Percentiles rank a stretch among this genome's conserved stretches.
Evolutionary conservation across 2,329 filamentous ascomycete genomes (phyloP).

Genomic region (Capronia epimyces): DNA sequence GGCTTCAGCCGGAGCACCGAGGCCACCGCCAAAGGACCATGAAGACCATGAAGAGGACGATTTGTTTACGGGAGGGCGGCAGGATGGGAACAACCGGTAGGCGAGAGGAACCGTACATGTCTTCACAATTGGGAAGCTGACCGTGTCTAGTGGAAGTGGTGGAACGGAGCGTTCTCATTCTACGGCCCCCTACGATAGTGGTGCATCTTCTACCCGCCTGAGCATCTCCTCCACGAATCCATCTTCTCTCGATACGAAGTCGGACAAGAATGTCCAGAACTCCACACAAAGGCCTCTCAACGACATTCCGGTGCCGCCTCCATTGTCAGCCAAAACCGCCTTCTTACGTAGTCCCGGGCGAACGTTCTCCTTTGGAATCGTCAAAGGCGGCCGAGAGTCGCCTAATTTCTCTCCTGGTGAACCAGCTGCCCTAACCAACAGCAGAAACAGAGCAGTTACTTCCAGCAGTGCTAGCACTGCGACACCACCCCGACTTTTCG

Average conservation of each 20-base stretch:
- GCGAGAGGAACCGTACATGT: slow-evolving; percentile 8
- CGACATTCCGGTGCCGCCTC: slow-evolving; percentile 40
- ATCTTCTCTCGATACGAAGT: slow-evolving; percentile 47
- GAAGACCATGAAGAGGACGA: slow-evolving; percentile 32
- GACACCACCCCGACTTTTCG: slow-evolving; percentile 48
- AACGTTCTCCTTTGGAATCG: slow-evolving; percentile 51
- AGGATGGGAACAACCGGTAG: slow-evolving; percentile 37
- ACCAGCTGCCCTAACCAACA: slow-evolving; percentile 23
- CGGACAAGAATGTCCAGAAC: slow-evolving; percentile 37
- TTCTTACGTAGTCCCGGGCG: slow-evolving; percentile 45
- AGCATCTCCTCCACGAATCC: slow-evolving; percentile 53
- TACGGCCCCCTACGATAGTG: slow-evolving; percentile 43
- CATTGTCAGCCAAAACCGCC: slow-evolving; percentile 32
- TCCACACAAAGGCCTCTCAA: slow-evolving; percentile 36
- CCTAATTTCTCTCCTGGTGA: slow-evolving; percentile 24
- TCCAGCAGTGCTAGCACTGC: slow-evolving; percentile 48
- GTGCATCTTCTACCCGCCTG: slow-evolving; percentile 46
- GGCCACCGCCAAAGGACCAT: slow-evolving; percentile 34
- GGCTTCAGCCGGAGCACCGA: slow-evolving; percentile 32
- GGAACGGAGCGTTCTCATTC: slow-evolving; percentile 46
- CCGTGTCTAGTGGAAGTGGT: slow-evolving; percentile 41
- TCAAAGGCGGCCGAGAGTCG: slow-evolving; percentile 33
- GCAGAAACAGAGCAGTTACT: slow-evolving; percentile 43
- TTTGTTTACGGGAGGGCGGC: slow-evolving; percentile 37
- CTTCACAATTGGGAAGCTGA: slow-evolving; percentile 3